phyloP scores from a whole-genome alignment of 805 yeast genomes.

The Cyberlindnera mrakii region DNA sequence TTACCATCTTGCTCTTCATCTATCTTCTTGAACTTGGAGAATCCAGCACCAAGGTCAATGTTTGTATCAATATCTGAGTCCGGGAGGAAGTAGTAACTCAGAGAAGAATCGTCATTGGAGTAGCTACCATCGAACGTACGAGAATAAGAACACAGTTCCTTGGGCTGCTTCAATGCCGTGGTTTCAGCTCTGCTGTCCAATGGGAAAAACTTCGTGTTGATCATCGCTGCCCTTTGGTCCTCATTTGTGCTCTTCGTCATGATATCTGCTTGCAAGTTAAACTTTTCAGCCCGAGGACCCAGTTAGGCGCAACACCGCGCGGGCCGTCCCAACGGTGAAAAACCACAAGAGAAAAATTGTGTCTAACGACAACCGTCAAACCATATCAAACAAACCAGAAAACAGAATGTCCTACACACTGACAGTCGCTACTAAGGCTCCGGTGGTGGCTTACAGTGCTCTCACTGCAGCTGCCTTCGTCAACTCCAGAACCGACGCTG shows the following conservation, averaged over 20 bases:
- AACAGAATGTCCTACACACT: conserved; percentile 35
- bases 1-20: conserved; percentile 53
- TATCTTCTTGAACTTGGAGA: conserved; percentile 47
- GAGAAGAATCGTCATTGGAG: conserved; percentile 43
- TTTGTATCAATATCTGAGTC: conserved; percentile 58
- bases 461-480: conserved; percentile 74
- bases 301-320: no score
- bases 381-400: not conserved
- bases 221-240: conserved; percentile 2
- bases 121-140: conserved; percentile 52
- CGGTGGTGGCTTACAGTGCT: conserved; percentile 70
- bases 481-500: conserved; percentile 43
- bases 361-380: not conserved
- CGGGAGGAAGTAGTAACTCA: conserved; percentile 78
- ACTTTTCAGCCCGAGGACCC: not conserved
- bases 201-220: conserved; percentile 11
- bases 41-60: conserved; percentile 63
- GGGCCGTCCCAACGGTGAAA: no score
- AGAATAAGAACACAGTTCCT: conserved; percentile 67
- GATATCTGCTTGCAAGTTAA: not conserved
- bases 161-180: conserved; percentile 78
- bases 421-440: conserved; percentile 81
- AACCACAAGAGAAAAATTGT: not conserved
- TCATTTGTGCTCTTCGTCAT: not conserved
- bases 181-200: conserved; percentile 41